phyloP scores from a whole-genome alignment of 495 filamentous ascomycete genomes.

The Hypomontagnella monticulosa region DNA sequence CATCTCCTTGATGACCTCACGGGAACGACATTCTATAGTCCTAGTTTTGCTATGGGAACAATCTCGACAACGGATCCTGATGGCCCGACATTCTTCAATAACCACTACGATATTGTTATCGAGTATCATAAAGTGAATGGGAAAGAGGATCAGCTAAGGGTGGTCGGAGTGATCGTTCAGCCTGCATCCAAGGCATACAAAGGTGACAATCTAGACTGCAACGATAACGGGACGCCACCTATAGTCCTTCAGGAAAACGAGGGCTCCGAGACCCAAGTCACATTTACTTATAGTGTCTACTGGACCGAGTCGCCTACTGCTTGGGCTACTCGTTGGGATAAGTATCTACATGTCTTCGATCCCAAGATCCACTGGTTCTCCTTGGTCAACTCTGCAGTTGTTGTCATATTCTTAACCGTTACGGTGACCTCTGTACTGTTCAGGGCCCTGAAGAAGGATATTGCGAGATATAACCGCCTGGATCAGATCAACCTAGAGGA shows the following conservation, averaged over 20 bases:
- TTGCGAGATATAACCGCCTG: slow-evolving; percentile 92
- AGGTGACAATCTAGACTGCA: slow-evolving; percentile 66
- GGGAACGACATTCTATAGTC: slow-evolving; percentile 79
- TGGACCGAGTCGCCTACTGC: slow-evolving; percentile 82
- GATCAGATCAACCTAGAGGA: slow-evolving; percentile 89
- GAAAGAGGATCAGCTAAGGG: slow-evolving; percentile 70
- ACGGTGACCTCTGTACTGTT: slow-evolving; percentile 91
- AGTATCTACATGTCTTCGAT: slow-evolving; percentile 94
- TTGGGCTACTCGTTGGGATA: slow-evolving; percentile 98
- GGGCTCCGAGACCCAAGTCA: slow-evolving; percentile 62
- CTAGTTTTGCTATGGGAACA: slow-evolving; percentile 86
- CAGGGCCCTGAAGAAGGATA: slow-evolving; percentile 89
- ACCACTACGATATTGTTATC: slow-evolving; percentile 93
- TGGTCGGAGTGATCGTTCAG: slow-evolving; percentile 90
- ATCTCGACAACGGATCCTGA: slow-evolving; percentile 57
- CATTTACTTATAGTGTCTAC: slow-evolving; percentile 89
- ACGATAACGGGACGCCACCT: slow-evolving; percentile 61
- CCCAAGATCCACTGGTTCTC: slow-evolving; percentile 99
- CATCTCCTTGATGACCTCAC: slow-evolving; percentile 76
- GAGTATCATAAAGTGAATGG: slow-evolving; percentile 84
- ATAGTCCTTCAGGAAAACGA: slow-evolving; percentile 71
- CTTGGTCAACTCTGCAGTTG: slow-evolving; percentile 90
- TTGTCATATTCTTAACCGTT: slow-evolving; percentile 88
- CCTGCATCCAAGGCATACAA: slow-evolving; percentile 76
- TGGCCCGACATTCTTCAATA: slow-evolving; percentile 74